Conservation (phyloP, 441 rosid species). For the Manihot esculenta region DNA sequence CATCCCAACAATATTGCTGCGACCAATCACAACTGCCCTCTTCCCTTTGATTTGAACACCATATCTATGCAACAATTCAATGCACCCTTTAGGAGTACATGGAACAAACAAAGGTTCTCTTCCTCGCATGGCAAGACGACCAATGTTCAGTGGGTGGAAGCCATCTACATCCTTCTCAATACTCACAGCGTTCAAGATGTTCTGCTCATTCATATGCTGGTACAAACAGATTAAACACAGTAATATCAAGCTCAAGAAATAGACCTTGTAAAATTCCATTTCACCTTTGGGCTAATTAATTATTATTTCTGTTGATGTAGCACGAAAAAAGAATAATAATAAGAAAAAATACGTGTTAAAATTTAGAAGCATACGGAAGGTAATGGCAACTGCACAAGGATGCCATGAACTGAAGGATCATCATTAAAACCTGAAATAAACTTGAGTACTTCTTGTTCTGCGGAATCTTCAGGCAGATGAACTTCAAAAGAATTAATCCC, state of each 20-base stretch:
- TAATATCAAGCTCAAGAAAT: background rate
- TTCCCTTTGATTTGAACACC: conserved; percentile 73
- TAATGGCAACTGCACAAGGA: conserved; percentile 86
- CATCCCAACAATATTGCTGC: conserved; percentile 96
- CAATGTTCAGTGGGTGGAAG: conserved; percentile 82
- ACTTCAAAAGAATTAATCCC: conserved; percentile 76
- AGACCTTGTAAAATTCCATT: background rate
- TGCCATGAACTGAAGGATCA: conserved; percentile 80
- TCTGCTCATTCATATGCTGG: conserved; percentile 84
- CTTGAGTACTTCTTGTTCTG: conserved; percentile 64
- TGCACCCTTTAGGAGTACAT: conserved; percentile 93
- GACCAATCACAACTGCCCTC: conserved; percentile 81
- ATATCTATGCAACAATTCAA: conserved; percentile 76
- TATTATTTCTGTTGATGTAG: background rate
- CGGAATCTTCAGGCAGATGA: conserved; percentile 48
- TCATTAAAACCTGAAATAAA: conserved; percentile 55
- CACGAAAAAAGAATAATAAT: background rate
- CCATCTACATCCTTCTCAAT: conserved; percentile 92
- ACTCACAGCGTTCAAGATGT: conserved; percentile 66
- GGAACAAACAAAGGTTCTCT: conserved; percentile 83
- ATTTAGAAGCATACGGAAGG: conserved; percentile 55
- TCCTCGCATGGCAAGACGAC: conserved; percentile 84
- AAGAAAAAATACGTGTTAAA: background rate
- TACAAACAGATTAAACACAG: background rate
- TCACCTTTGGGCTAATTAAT: background rate